phyloP scores from a whole-genome alignment of 2,329 filamentous ascomycete species.

The Pyrenophora seminiperda region DNA sequence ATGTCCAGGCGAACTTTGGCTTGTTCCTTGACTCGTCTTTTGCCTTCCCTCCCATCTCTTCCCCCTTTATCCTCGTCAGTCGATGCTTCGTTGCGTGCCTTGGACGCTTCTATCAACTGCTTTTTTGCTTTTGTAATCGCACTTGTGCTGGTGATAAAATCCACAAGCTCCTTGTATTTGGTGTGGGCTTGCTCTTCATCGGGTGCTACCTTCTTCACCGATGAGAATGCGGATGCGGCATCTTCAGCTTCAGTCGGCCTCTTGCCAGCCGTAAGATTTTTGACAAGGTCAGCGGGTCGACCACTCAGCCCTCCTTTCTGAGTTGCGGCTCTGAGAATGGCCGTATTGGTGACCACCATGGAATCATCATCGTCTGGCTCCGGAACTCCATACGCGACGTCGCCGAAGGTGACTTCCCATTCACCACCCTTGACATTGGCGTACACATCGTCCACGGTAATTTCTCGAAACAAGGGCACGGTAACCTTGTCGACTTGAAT shows the following conservation, averaged over 20 bases:
- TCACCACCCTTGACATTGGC: constrained; percentile 61
- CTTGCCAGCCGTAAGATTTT: constrained; percentile 49
- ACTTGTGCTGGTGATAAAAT: constrained; percentile 40
- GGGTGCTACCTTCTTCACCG: constrained; percentile 52
- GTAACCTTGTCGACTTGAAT: constrained; percentile 57
- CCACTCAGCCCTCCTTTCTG: constrained; percentile 9
- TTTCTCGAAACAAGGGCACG: constrained; percentile 56
- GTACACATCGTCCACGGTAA: constrained; percentile 60
- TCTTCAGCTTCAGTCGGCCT: constrained; percentile 40
- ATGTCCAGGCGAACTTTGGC: constrained; percentile 37
- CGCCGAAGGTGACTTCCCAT: constrained; percentile 57
- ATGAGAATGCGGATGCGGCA: constrained; percentile 44
- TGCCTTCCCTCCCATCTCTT: constrained; percentile 20
- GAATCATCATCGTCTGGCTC: constrained; percentile 47
- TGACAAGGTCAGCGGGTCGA: constrained; percentile 30
- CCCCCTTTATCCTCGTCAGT: constrained; percentile 33
- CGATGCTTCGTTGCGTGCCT: constrained; percentile 31
- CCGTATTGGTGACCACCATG: constrained; percentile 53
- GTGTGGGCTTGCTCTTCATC: constrained; percentile 53
- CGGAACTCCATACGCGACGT: constrained; percentile 35
- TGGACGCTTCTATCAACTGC: constrained; percentile 30
- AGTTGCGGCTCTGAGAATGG: constrained; percentile 53
- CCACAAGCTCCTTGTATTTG: constrained; percentile 51
- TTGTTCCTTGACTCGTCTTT: constrained; percentile 2
- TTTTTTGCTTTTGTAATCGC: constrained; percentile 36